phyloP scores from a whole-genome alignment of 371 early-diverging fungal species.

The Actinomortierella ambigua region DNA sequence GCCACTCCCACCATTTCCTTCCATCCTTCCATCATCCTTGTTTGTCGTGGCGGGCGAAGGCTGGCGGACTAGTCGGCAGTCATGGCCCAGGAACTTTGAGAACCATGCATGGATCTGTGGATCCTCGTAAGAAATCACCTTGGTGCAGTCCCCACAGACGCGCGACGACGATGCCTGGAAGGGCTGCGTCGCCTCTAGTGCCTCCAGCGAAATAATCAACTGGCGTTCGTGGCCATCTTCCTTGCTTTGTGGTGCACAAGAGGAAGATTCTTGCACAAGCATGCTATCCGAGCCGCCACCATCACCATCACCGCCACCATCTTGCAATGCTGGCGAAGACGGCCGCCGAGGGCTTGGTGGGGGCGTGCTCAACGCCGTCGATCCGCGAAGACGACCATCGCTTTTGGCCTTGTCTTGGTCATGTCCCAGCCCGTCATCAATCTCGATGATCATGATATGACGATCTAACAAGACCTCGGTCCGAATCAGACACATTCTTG shows the following conservation, averaged over 20 bases:
- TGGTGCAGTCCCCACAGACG: constrained; percentile 47
- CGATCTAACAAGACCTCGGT: constrained; percentile 45
- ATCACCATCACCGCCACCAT: no score
- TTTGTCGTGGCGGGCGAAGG: constrained; percentile 18
- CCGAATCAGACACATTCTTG: constrained; percentile 60
- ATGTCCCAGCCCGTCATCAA: constrained; percentile 16
- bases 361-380: not conserved
- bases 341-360: not conserved
- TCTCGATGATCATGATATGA: constrained; percentile 30
- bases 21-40: not conserved
- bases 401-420: constrained; percentile 8
- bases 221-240: constrained; percentile 11
- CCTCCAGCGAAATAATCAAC: constrained; percentile 36
- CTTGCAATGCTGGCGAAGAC: constrained; percentile 4
- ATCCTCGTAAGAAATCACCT: constrained; percentile 46
- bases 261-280: constrained; percentile 21
- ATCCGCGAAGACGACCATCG: constrained; percentile 4
- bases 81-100: constrained; percentile 54
- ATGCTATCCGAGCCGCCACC: constrained; percentile 5
- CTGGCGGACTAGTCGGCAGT: constrained; percentile 63
- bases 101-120: constrained; percentile 58
- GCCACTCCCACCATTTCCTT: no score
- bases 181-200: constrained; percentile 20
- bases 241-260: constrained; percentile 21
- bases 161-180: constrained; percentile 15